A percentile compares a stretch with the other conserved stretches of the same genome.
These are phyloP conservation scores for Neurospora sp. DNA, from an alignment of 495 filamentous ascomycete genomes.

Conservation along the genomic window DNA sequence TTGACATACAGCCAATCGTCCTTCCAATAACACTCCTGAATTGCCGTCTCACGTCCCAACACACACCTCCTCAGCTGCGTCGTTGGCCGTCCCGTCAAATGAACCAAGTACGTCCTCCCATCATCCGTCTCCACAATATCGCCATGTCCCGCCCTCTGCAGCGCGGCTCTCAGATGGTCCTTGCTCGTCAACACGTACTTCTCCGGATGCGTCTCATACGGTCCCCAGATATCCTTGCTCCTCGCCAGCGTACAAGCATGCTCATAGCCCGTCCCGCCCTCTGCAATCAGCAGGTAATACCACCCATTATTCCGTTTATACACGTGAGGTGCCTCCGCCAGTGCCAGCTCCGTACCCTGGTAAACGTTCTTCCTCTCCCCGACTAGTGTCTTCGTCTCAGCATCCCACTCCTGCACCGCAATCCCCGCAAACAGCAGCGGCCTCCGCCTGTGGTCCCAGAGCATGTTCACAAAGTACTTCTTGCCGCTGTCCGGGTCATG, in stretches of 20 bases:
- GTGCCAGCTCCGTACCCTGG: constrained; percentile 40
- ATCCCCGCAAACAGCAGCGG: constrained; percentile 37
- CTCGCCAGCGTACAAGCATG: constrained; percentile 46
- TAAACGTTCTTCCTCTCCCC: constrained; percentile 44
- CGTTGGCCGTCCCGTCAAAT: constrained; percentile 42
- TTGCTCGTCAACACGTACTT: constrained; percentile 37
- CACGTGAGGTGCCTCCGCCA: constrained; percentile 55
- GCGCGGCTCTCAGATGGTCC: constrained; percentile 31
- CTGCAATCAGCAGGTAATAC: constrained; percentile 60
- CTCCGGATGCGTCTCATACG: constrained; percentile 44
- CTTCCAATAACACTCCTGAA: constrained; percentile 45
- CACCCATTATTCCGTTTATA: constrained; percentile 53
- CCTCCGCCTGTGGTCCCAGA: constrained; percentile 41
- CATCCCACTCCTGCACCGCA: constrained; percentile 40
- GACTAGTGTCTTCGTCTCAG: constrained; percentile 30
- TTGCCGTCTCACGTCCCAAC: constrained; percentile 42
- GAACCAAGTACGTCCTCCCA: constrained; percentile 46
- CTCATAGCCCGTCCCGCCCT: constrained; percentile 51
- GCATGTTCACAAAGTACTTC: constrained; percentile 47
- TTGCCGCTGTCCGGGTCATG: constrained; percentile 43
- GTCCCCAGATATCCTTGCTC: constrained; percentile 45
- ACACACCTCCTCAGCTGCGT: constrained; percentile 45
- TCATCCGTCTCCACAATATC: constrained; percentile 49
- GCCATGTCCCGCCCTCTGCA: constrained; percentile 49
- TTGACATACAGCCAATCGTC: constrained; percentile 50